phyloP scores from a whole-genome alignment of 352 stramenopile species.

The Pythium coloratum region DNA sequence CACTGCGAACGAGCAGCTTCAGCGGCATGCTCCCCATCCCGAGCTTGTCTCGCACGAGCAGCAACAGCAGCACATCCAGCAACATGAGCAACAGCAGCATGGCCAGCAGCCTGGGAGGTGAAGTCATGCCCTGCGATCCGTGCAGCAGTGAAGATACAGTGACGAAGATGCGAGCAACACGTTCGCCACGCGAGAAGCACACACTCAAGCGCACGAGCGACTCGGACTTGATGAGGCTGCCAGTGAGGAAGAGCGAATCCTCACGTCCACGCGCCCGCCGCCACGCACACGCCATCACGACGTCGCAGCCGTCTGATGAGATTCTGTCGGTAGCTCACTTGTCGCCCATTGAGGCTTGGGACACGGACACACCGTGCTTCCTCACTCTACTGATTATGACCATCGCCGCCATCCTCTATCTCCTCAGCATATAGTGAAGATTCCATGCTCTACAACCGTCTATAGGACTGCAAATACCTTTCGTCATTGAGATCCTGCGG shows the following conservation, averaged over 20 bases:
- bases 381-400: slow-evolving; percentile 33
- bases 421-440: slow-evolving; percentile 12
- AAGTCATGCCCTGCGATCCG: neutral
- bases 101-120: neutral
- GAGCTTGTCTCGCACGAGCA: neutral
- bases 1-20: neutral
- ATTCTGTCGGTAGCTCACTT: neutral
- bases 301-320: neutral
- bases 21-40: neutral
- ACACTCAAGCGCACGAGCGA: slow-evolving; percentile 11
- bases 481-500: no score
- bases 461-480: no score
- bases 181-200: neutral
- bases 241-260: neutral
- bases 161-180: neutral
- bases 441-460: neutral
- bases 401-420: slow-evolving; percentile 33
- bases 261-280: neutral
- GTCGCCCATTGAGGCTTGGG: slow-evolving; percentile 24
- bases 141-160: neutral
- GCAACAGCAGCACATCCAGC: neutral
- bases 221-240: slow-evolving; percentile 1
- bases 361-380: slow-evolving; percentile 34
- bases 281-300: slow-evolving; percentile 5
- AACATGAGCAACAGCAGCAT: neutral